Conservation (phyloP, 176 grass and related monocot genomes). For the Rhipidocladum racemiflorum region DNA sequence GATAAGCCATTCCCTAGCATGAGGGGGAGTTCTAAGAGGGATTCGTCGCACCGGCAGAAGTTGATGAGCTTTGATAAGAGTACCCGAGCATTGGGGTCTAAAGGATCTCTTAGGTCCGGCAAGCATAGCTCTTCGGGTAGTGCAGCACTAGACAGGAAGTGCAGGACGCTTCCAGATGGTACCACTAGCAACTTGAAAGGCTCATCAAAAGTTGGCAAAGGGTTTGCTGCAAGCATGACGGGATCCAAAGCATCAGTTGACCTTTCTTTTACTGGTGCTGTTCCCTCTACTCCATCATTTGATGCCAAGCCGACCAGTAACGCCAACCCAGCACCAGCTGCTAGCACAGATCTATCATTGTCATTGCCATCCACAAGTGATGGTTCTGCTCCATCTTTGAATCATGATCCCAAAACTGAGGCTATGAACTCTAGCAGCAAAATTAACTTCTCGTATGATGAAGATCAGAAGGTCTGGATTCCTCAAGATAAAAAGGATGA, state of each 20-base stretch:
- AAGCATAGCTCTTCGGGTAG: slow-evolving; percentile 57
- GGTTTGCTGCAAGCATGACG: slow-evolving; percentile 46
- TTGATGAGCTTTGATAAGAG: slow-evolving; percentile 85
- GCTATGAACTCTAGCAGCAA: slow-evolving; percentile 41
- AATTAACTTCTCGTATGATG: slow-evolving; percentile 44
- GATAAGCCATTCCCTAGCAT: slow-evolving; percentile 61
- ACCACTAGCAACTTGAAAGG: slow-evolving; percentile 53
- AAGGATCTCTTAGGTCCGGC: slow-evolving; percentile 65
- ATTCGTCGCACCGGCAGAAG: slow-evolving; percentile 75
- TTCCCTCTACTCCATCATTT: slow-evolving; percentile 49
- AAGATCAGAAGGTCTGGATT: slow-evolving; percentile 58
- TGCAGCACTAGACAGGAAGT: slow-evolving; percentile 68
- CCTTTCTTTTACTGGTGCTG: slow-evolving; percentile 62
- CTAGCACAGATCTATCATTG: slow-evolving; percentile 69
- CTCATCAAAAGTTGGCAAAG: slow-evolving; percentile 59
- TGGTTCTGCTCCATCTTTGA: slow-evolving; percentile 19
- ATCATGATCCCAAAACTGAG: slow-evolving; percentile 41
- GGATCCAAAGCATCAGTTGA: slow-evolving; percentile 50
- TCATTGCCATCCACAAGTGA: slow-evolving; percentile 55
- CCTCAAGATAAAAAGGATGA: slow-evolving; percentile 82
- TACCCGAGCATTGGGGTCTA: slow-evolving; percentile 78
- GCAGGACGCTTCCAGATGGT: slow-evolving; percentile 59
- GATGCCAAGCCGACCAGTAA: slow-evolving; percentile 34
- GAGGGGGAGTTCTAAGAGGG: slow-evolving; percentile 64
- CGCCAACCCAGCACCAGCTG: slow-evolving; percentile 36